Conservation (phyloP, 495 filamentous ascomycete genomes). For the Platismatia glauca region DNA sequence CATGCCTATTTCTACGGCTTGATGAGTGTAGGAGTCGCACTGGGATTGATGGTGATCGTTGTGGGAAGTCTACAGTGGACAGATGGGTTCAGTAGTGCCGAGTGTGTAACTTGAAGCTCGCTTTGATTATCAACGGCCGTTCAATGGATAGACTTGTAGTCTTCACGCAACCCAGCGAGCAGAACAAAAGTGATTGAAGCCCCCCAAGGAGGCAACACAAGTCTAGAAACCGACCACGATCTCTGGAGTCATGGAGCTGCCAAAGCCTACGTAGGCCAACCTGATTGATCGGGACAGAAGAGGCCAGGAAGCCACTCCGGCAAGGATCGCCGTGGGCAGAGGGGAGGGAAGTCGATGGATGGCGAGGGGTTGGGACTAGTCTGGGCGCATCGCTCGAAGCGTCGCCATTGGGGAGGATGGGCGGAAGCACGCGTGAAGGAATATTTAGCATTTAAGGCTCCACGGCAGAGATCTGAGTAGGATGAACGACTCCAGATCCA, state of each 20-base stretch:
- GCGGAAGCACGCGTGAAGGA: neutral
- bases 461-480: neutral
- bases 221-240: no score
- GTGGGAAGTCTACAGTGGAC: slow-evolving; percentile 78
- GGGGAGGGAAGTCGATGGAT: neutral
- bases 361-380: neutral
- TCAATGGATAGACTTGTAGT: neutral
- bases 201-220: neutral
- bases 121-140: neutral
- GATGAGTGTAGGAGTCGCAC: slow-evolving; percentile 52
- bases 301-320: neutral
- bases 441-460: neutral
- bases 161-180: neutral
- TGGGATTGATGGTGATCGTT: slow-evolving; percentile 61
- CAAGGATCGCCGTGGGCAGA: neutral
- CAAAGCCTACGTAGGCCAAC: neutral
- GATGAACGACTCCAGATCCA: no score
- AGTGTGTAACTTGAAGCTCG: slow-evolving; percentile 34
- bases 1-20: slow-evolving; percentile 71
- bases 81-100: slow-evolving; percentile 45
- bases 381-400: neutral
- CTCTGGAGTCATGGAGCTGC: neutral
- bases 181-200: neutral
- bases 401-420: neutral
- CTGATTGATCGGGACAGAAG: neutral